These are phyloP conservation scores for Aureobasidium vineae DNA, from an alignment of 2,329 filamentous ascomycete species.

Conservation along the genomic window DNA sequence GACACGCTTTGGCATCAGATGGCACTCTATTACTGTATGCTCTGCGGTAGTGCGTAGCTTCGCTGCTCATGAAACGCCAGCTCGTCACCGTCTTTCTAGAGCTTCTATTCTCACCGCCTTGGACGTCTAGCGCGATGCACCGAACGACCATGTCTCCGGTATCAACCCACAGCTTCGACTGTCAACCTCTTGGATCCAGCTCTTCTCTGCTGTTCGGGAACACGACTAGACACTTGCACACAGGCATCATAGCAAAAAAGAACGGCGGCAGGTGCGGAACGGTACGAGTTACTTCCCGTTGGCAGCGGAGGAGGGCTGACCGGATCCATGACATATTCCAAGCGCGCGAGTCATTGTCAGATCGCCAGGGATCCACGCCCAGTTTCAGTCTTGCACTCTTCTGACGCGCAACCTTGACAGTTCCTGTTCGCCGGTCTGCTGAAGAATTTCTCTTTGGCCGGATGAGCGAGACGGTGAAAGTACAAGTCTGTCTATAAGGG, in stretches of 20 bases:
- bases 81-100: constrained; percentile 21
- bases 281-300: constrained; percentile 16
- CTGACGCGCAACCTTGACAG: background rate
- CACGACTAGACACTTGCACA: background rate
- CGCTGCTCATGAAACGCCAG: constrained; percentile 10
- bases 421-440: background rate
- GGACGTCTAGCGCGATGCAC: constrained; percentile 13
- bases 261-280: constrained; percentile 4
- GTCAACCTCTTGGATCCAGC: background rate
- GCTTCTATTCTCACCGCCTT: constrained; percentile 20
- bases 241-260: background rate
- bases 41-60: background rate
- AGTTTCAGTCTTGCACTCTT: background rate
- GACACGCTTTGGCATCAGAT: background rate
- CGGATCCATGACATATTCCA: background rate
- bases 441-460: background rate
- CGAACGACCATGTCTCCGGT: background rate
- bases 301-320: background rate
- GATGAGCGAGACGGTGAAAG: background rate
- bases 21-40: constrained; percentile 2
- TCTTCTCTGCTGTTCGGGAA: background rate
- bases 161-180: background rate
- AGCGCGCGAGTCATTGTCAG: constrained; percentile 10
- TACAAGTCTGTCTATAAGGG: background rate
- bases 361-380: constrained; percentile 4